These are phyloP conservation scores for Polytrichum commune DNA, from an alignment of 225 moss, liverwort and hornwort species.

Conservation along the genomic window DNA sequence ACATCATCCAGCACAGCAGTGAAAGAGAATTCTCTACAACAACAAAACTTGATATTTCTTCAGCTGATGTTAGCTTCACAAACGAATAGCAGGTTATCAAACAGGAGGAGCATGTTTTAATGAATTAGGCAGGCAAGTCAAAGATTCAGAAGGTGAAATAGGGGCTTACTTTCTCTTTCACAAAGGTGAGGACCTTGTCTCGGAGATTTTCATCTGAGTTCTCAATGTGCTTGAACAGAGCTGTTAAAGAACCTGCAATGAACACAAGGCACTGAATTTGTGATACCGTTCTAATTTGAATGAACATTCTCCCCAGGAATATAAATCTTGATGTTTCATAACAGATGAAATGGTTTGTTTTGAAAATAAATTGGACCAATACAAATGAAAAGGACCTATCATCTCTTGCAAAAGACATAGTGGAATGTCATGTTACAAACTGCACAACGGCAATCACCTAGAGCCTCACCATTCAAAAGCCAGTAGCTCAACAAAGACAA, in stretches of 20 bases:
- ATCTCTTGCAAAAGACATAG: too few relatives aligned
- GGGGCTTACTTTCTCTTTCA: conserved; percentile 74
- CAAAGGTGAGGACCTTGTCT: conserved; percentile 90
- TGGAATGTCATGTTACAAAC: too few relatives aligned
- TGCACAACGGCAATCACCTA: too few relatives aligned
- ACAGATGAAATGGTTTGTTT: too few relatives aligned
- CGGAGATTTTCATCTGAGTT: conserved; percentile 95
- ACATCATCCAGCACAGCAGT: conserved; percentile 28
- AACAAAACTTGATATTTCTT: not conserved
- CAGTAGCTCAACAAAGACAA: not conserved
- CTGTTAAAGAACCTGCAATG: conserved; percentile 82
- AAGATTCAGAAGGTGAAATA: not conserved
- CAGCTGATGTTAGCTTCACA: not conserved
- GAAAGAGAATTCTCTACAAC: conserved; percentile 3
- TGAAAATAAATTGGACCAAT: too few relatives aligned
- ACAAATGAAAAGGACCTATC: too few relatives aligned
- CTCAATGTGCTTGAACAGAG: conserved; percentile 96
- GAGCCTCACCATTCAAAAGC: too few relatives aligned
- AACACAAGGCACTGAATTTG: not conserved
- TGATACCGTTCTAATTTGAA: too few relatives aligned
- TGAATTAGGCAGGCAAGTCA: not conserved
- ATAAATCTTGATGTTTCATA: too few relatives aligned
- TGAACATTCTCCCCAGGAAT: too few relatives aligned
- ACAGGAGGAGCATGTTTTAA: not conserved
- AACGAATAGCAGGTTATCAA: not conserved